These are phyloP conservation scores for Boletus subparvulus DNA, from an alignment of 768 basidiomycete genomes.

Conservation along the genomic window DNA sequence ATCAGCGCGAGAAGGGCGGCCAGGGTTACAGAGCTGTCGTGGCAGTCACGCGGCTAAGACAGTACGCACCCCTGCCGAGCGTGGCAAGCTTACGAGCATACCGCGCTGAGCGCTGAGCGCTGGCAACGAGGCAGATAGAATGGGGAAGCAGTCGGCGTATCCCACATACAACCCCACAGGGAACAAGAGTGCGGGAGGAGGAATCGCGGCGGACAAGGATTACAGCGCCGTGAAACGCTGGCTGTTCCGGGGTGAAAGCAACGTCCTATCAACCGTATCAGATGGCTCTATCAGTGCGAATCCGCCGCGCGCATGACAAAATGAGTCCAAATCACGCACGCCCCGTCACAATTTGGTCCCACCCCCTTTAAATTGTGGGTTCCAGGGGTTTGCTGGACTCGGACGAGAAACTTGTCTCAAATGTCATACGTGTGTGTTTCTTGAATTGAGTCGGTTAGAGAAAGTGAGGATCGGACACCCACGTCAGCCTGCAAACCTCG, in stretches of 20 bases:
- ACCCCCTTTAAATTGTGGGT: background rate
- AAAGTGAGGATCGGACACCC: background rate
- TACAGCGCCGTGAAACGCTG: constrained; percentile 24
- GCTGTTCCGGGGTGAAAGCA: constrained; percentile 3
- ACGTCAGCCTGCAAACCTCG: constrained; percentile 7
- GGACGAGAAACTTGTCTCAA: constrained; percentile 1
- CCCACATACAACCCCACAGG: background rate
- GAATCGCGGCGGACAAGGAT: constrained; percentile 20
- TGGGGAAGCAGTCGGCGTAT: constrained; percentile 4
- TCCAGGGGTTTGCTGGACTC: background rate
- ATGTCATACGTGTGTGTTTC: background rate
- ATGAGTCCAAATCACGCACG: constrained; percentile 2
- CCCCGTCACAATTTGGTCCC: background rate
- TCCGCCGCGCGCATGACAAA: constrained; percentile 5
- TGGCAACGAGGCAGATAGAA: constrained; percentile 5
- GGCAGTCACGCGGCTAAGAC: constrained; percentile 1
- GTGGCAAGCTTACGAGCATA: constrained; percentile 10
- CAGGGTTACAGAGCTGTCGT: constrained; percentile 1
- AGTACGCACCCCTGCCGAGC: constrained; percentile 2
- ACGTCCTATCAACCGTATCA: constrained; percentile 31
- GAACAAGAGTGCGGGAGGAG: background rate
- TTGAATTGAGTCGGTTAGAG: background rate
- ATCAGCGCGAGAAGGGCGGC: constrained; percentile 15
- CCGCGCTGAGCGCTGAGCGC: constrained; percentile 13
- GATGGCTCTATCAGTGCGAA: constrained; percentile 25